Base-by-base conservation (phyloP, 345 rosid species). In the Sisymbrium irio region DNA sequence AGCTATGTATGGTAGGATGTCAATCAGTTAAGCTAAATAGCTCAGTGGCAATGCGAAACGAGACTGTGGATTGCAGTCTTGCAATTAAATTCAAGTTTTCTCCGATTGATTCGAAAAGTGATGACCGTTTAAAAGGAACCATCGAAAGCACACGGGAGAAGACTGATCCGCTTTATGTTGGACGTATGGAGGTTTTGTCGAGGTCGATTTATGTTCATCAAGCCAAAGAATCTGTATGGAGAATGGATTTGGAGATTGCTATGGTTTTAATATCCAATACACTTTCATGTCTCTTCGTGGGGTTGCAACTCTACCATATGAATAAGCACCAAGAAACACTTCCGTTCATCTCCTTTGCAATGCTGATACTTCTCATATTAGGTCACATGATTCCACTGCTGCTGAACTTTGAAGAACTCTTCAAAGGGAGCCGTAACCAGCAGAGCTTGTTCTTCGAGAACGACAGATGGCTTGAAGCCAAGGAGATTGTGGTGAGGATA, bases 1-100 rank as follows among this genome's bases (percentile, higher is more conserved):
- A 74, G 58, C 77, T 94, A 62, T 94, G 98, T 77, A 88, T 94
- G 98, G 76, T 88, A 42, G 98, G 97, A 14, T 94, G 98, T 75
- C 84, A 79, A 65, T 65, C 69, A 11, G n/a, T 76, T 44, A 49
- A 66, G 54, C 65, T 72, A 62, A 63, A 75, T 12, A 62, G 66
- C 73, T 55, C 33, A 50, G 50, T 50, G 8, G 61, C 73, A 33
- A 62, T 27, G 20, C 77, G 36, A 67, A 63, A 76, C 63, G 65
- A 67, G 32, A 72, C 85, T n/a, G 36, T 76, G 37, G 97, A 93
- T 71, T 91, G 98, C 68, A 76, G 83, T 60, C 78, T 94, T 69
- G 77, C 67, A 36, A 75, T 94, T 65, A 81, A 60, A 51, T 30
- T 86, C 65, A 83, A 83, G 56, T 89, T 89, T 77, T 79, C 88